Percentiles rank a stretch among this genome's conserved stretches.
phyloP scores from a whole-genome alignment of 2,329 filamentous ascomycete species.

The Coccinonectria pachysandricola region DNA sequence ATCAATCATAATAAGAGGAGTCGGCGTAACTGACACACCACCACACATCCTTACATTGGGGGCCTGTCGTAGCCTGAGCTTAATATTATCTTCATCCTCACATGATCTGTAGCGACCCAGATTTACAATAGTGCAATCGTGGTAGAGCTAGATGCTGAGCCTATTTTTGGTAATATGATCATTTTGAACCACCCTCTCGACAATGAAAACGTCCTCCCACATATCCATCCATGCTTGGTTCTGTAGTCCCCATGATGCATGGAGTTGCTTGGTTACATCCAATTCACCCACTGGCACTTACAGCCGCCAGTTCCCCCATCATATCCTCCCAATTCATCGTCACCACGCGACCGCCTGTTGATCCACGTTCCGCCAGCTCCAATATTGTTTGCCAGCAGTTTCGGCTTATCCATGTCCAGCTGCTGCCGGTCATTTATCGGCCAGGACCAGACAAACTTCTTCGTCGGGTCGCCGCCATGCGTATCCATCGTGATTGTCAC shows the following conservation, averaged over 20 bases:
- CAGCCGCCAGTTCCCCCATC: slow-evolving; percentile 56
- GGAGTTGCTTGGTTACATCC: slow-evolving; percentile 19
- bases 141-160: no score
- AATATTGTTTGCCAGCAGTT: slow-evolving; percentile 39
- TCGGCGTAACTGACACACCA: no score
- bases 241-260: slow-evolving; percentile 4
- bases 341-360: slow-evolving; percentile 36
- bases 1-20: no score
- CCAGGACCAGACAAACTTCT: slow-evolving; percentile 47
- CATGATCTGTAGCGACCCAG: no score
- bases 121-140: no score
- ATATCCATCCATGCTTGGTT: slow-evolving; percentile 9
- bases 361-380: slow-evolving; percentile 40
- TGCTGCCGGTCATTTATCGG: slow-evolving; percentile 36
- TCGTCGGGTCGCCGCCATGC: slow-evolving; percentile 44
- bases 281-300: slow-evolving; percentile 52
- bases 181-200: no score
- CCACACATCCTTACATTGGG: no score
- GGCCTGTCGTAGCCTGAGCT: no score
- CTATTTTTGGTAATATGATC: no score
- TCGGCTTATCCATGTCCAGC: slow-evolving; percentile 32
- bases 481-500: slow-evolving; percentile 51
- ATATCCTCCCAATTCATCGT: slow-evolving; percentile 44
- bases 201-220: no score
- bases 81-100: no score